A percentile compares a stretch with the other conserved stretches of the same genome.
phyloP scores from a whole-genome alignment of 2,329 filamentous ascomycete genomes.

The Colletotrichum sp. region DNA sequence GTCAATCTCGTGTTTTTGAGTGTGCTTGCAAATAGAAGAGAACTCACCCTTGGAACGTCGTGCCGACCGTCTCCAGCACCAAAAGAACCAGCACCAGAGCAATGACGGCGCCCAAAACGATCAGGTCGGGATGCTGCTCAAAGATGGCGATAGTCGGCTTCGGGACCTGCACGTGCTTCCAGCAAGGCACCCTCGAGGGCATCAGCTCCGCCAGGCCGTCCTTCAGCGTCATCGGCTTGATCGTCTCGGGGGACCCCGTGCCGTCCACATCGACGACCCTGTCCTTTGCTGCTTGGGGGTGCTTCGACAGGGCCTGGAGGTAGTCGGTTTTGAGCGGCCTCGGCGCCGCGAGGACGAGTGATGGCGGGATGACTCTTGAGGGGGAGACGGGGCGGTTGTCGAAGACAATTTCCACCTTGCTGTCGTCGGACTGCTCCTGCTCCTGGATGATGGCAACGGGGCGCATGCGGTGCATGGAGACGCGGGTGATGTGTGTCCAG shows the following conservation, averaged over 20 bases:
- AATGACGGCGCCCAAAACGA: constrained; percentile 14
- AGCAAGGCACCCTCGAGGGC: neutral
- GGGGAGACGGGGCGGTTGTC: constrained; percentile 15
- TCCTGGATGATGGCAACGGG: neutral
- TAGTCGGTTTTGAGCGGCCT: constrained; percentile 17
- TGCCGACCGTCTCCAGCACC: constrained; percentile 15
- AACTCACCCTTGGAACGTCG: constrained; percentile 14
- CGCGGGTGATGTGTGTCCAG: neutral
- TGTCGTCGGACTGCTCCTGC: neutral
- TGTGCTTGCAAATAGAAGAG: neutral
- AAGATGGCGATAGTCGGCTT: neutral
- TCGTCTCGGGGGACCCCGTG: constrained; percentile 9
- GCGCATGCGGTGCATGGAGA: neutral
- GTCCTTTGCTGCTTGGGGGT: neutral
- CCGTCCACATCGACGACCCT: constrained; percentile 18
- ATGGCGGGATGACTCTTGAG: constrained; percentile 6
- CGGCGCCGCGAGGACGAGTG: constrained; percentile 7
- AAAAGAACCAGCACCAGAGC: constrained; percentile 8
- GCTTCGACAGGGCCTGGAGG: constrained; percentile 12
- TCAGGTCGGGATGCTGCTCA: constrained; percentile 16
- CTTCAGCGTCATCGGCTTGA: constrained; percentile 8
- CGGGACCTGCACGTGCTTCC: constrained; percentile 2
- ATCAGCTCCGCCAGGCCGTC: neutral
- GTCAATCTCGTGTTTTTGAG: neutral
- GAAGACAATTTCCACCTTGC: constrained; percentile 1